Conservation (phyloP, 805 yeast genomes). For the Wickerhamiella sorbophila region DNA sequence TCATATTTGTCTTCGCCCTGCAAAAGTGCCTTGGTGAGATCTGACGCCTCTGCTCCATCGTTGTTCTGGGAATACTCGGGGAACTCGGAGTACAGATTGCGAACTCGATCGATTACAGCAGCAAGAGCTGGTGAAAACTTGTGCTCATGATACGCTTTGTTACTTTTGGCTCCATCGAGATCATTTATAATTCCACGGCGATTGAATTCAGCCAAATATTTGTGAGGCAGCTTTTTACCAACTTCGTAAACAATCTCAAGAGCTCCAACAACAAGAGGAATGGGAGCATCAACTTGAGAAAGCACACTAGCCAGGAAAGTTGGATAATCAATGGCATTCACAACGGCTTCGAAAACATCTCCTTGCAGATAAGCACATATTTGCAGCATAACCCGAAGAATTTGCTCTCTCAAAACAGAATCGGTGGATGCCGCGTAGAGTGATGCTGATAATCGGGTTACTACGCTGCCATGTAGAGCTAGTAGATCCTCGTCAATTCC, state of each 20-base stretch:
- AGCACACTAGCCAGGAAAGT: conserved; percentile 9
- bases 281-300: conserved; percentile 11
- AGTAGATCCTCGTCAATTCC: conserved; percentile 1
- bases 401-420: conserved; percentile 10
- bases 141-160: no score
- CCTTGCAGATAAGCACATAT: conserved; percentile 10
- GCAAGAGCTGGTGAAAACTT: not conserved
- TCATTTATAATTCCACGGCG: conserved; percentile 6
- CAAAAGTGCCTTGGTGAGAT: not conserved
- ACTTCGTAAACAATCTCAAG: conserved; percentile 15
- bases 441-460: conserved; percentile 8
- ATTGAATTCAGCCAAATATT: not conserved
- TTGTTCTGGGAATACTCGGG: not conserved
- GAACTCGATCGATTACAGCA: not conserved
- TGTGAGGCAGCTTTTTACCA: conserved; percentile 1
- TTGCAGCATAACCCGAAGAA: conserved; percentile 15
- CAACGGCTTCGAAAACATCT: conserved; percentile 2
- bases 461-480: conserved; percentile 3
- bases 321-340: conserved; percentile 5
- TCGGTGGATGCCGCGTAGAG: conserved; percentile 12
- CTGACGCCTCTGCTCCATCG: not conserved
- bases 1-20: not conserved
- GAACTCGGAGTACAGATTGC: not conserved
- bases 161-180: conserved; percentile 2
- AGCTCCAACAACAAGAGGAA: conserved; percentile 9